A percentile compares a stretch with the other conserved stretches of the same genome.
Conservation (phyloP, 2,329 filamentous ascomycete species). For the Colletotrichum plurivorum region DNA sequence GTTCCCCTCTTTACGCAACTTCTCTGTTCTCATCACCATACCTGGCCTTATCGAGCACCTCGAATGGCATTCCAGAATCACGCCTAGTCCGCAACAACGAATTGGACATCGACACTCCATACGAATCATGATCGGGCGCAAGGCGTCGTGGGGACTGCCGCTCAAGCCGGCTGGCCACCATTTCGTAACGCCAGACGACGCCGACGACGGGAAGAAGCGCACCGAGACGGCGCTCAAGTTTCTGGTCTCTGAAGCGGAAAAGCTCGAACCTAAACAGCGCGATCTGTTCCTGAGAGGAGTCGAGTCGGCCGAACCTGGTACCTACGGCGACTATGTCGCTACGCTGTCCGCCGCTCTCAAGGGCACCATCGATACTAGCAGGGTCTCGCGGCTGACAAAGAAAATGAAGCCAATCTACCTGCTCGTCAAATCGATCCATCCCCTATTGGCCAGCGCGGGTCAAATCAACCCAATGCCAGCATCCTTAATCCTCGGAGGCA, state of each 20-base stretch:
- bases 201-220: background rate
- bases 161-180: too few relatives aligned
- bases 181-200: background rate
- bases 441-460: background rate
- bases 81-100: too few relatives aligned
- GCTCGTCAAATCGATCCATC: background rate
- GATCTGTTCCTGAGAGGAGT: background rate
- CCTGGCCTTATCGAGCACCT: too few relatives aligned
- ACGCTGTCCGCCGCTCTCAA: constrained; percentile 2
- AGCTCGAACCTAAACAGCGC: constrained; percentile 5
- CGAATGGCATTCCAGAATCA: too few relatives aligned
- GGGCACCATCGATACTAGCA: background rate
- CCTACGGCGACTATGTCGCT: constrained; percentile 3
- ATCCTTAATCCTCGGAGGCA: constrained; percentile 8
- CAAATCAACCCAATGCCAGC: constrained; percentile 7
- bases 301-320: background rate
- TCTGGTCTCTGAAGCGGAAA: constrained; percentile 6
- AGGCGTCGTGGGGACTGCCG: too few relatives aligned
- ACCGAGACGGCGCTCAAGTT: background rate
- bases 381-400: background rate
- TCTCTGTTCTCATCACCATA: too few relatives aligned
- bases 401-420: constrained; percentile 8
- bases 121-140: too few relatives aligned
- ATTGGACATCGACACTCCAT: too few relatives aligned
- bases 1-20: too few relatives aligned